Evolutionary conservation across 768 basidiomycete species (phyloP).

Genomic region (Serendipita sp.): DNA sequence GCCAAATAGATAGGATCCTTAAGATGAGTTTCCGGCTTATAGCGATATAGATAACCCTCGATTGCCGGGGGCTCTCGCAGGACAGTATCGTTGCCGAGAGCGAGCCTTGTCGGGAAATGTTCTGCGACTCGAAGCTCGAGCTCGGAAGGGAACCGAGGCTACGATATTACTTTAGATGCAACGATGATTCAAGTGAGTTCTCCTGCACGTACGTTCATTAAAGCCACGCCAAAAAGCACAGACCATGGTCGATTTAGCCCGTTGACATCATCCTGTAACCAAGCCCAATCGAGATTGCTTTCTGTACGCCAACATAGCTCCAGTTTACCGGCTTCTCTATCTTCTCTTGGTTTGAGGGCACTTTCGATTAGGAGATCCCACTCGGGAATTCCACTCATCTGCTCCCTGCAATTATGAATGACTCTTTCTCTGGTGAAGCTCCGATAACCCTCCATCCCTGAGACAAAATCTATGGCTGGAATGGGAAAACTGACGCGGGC

Average conservation of each 20-base stretch:
- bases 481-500: slow-evolving; percentile 55
- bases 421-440: slow-evolving; percentile 48
- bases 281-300: slow-evolving; percentile 74
- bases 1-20: slow-evolving; percentile 42
- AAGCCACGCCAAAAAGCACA: slow-evolving; percentile 58
- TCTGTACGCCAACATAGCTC: slow-evolving; percentile 66
- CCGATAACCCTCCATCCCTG: slow-evolving; percentile 27
- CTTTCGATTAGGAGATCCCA: slow-evolving; percentile 47
- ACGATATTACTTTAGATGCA: slow-evolving; percentile 7
- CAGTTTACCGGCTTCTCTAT: slow-evolving; percentile 21
- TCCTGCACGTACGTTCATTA: slow-evolving; percentile 40
- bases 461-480: slow-evolving; percentile 30
- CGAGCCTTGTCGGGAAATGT: slow-evolving; percentile 38
- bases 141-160: slow-evolving; percentile 31
- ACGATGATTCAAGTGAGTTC: not conserved
- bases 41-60: slow-evolving; percentile 73
- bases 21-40: slow-evolving; percentile 22
- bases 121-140: slow-evolving; percentile 62
- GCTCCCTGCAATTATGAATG: slow-evolving; percentile 41
- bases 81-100: slow-evolving; percentile 28
- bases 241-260: slow-evolving; percentile 52
- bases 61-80: slow-evolving; percentile 63
- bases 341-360: slow-evolving; percentile 36
- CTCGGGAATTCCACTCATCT: slow-evolving; percentile 38
- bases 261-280: slow-evolving; percentile 49